Percentiles rank a stretch among this genome's conserved stretches.
Conservation (phyloP, 305 asterid species). For the Solanum hybrid region DNA sequence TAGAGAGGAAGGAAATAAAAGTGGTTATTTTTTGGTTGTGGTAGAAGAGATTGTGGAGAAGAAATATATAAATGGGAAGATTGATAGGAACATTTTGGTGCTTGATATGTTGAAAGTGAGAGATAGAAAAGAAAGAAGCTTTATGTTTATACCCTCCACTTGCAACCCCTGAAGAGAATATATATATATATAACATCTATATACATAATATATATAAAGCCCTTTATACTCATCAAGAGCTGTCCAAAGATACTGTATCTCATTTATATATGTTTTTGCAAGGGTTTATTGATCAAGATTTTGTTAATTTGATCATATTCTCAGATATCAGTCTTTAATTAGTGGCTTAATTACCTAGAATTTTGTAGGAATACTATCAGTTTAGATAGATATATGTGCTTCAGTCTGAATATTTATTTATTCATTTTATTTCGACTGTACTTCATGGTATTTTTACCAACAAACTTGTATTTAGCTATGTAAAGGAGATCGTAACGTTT, state of each 20-base stretch:
- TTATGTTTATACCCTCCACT: slow-evolving; percentile 50
- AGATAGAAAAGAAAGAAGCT: slow-evolving; percentile 42
- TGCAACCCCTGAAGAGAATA: slow-evolving; percentile 27
- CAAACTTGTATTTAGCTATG: neutral
- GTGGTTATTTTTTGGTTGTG: slow-evolving; percentile 12
- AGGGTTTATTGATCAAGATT: slow-evolving; percentile 7
- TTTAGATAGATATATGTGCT: neutral
- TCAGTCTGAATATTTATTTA: neutral
- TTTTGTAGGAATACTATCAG: neutral
- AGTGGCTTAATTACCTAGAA: neutral
- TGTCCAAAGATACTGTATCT: slow-evolving; percentile 17
- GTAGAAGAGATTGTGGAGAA: slow-evolving; percentile 24
- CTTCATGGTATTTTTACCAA: neutral
- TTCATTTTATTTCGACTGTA: neutral
- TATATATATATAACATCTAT: slow-evolving; percentile 9
- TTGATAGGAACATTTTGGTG: slow-evolving; percentile 36
- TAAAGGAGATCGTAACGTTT: neutral
- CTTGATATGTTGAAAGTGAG: slow-evolving; percentile 14
- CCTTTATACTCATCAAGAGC: slow-evolving; percentile 18
- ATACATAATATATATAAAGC: neutral
- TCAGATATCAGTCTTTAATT: neutral
- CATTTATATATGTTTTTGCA: slow-evolving; percentile 8
- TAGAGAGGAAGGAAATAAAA: neutral
- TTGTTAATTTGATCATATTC: slow-evolving; percentile 6
- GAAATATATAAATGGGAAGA: slow-evolving; percentile 47